These are phyloP conservation scores for Aspergillus calidoustus DNA, from an alignment of 2,329 filamentous ascomycete species.

Conservation along the genomic window DNA sequence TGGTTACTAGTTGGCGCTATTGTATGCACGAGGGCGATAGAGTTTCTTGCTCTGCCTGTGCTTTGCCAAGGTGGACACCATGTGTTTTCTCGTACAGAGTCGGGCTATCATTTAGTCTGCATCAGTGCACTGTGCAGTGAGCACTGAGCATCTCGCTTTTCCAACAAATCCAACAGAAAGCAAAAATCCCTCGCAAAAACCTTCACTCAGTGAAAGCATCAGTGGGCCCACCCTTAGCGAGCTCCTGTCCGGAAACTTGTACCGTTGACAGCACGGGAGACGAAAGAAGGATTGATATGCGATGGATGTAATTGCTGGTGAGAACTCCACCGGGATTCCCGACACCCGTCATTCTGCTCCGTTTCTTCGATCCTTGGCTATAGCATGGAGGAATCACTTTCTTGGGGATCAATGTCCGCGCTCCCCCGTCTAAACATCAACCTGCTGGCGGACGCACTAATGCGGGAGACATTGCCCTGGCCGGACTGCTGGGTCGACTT, in stretches of 20 bases:
- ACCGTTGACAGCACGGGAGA: constrained; percentile 1
- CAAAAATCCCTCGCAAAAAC: constrained; percentile 13
- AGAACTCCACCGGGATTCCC: neutral
- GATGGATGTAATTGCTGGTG: neutral
- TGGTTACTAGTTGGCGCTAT: neutral
- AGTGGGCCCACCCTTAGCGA: constrained; percentile 5
- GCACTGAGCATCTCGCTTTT: neutral
- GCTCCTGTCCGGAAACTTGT: constrained; percentile 10
- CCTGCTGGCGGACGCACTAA: constrained; percentile 27
- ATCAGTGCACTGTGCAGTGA: too few relatives aligned
- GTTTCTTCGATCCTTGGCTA: constrained; percentile 5
- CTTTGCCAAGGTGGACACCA: neutral
- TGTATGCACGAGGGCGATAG: neutral
- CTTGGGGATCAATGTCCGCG: neutral
- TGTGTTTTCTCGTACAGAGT: neutral
- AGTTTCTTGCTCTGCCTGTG: neutral
- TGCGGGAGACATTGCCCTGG: constrained; percentile 35
- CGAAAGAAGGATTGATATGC: neutral
- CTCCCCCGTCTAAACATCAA: constrained; percentile 18
- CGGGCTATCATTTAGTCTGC: neutral
- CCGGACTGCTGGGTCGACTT: constrained; percentile 31
- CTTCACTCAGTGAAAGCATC: neutral
- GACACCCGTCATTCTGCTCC: neutral
- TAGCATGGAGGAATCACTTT: neutral
- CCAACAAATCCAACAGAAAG: neutral